Conservation (phyloP, 352 stramenopile species). For the Phytophthora cryptogea region DNA sequence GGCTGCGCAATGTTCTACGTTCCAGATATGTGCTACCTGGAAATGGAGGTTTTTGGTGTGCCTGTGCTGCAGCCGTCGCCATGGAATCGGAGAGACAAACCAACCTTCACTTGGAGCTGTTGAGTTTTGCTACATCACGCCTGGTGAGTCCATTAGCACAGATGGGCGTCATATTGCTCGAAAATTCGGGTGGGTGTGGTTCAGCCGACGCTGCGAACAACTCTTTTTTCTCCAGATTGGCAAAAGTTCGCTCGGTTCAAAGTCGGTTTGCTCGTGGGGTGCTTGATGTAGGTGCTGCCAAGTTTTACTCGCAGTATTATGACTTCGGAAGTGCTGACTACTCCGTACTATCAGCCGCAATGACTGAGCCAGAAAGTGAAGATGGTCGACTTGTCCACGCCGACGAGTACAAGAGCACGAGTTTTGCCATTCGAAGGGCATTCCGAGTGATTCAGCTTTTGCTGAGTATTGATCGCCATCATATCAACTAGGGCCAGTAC, state of each 20-base stretch:
- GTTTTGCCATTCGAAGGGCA: slow-evolving; percentile 5
- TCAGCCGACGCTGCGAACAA: slow-evolving; percentile 1
- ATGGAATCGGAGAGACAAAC: slow-evolving; percentile 6
- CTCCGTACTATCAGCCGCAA: slow-evolving; percentile 7
- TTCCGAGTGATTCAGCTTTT: slow-evolving; percentile 31
- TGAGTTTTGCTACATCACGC: slow-evolving; percentile 10
- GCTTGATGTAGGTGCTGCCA: slow-evolving; percentile 23
- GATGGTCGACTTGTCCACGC: slow-evolving; percentile 15
- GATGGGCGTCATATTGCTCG: slow-evolving; percentile 28
- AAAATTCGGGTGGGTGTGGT: slow-evolving; percentile 13
- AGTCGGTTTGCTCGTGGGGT: slow-evolving; percentile 25
- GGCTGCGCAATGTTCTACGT: slow-evolving; percentile 25
- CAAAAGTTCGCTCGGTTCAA: slow-evolving; percentile 16
- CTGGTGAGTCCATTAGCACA: slow-evolving; percentile 17
- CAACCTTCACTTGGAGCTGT: slow-evolving; percentile 4
- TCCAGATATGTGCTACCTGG: slow-evolving; percentile 28
- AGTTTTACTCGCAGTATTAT: slow-evolving; percentile 34
- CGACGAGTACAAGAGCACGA: slow-evolving; percentile 19
- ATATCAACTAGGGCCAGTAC: slow-evolving; percentile 14
- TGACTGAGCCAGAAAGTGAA: slow-evolving; percentile 23
- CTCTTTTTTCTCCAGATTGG: slow-evolving; percentile 29
- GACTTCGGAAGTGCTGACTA: slow-evolving; percentile 26
- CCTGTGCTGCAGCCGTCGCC: slow-evolving; percentile 22
- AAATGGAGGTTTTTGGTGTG: slow-evolving; percentile 35
- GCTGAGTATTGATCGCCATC: slow-evolving; percentile 21